Base-by-base conservation (phyloP, 176 grass and related monocot species). In the Carex littledalei region DNA sequence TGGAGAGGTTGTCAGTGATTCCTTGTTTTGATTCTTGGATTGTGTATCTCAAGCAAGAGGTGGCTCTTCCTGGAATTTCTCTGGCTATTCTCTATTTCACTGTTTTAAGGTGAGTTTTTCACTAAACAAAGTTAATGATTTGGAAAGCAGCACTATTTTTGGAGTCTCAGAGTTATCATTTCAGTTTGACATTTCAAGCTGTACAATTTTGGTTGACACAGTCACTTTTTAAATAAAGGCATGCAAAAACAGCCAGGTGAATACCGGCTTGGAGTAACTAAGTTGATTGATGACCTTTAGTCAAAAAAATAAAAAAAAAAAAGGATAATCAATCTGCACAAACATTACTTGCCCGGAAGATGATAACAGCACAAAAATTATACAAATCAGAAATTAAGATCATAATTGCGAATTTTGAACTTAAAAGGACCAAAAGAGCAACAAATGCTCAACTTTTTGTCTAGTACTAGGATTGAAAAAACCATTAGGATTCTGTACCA, bases 21-120 rank as follows among this genome's bases (percentile, higher is more conserved):
- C 91, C 93, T 50, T 93, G 93, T 82, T 92, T 90, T 85, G 88
- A 92, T 43, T 89, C 89, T 4, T 98, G 93, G 95, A 79, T 80
- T 6, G 85, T 91, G 20, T 94, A 98, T 85, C 53, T 82, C 54
- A 89, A 86, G 84, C 95, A 98, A 86, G 95, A 93, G 24, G 86
- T 93, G 63, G 81, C 89, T 72, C 89, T 98, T 67, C 95, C 95
- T 6, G 95, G 95, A 34, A 74, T 94, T 66, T 89, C 93, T 55
- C 88, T 98, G 3, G 91, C 95, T 47, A 85, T 98, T 26, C 91
- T 98, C 60, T 98, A 93, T 80, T 98, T 98, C 76, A 89, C 58
- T 4, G 93, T 98, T 17, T 79, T 98, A 68, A 94, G 92, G 92
- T 88, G 20, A 85, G 45, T 74, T 82, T 61, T 41, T 29, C 21